Evolutionary conservation across 495 filamentous ascomycete species (phyloP).

Genomic region (Ascodesmis nigricans): DNA sequence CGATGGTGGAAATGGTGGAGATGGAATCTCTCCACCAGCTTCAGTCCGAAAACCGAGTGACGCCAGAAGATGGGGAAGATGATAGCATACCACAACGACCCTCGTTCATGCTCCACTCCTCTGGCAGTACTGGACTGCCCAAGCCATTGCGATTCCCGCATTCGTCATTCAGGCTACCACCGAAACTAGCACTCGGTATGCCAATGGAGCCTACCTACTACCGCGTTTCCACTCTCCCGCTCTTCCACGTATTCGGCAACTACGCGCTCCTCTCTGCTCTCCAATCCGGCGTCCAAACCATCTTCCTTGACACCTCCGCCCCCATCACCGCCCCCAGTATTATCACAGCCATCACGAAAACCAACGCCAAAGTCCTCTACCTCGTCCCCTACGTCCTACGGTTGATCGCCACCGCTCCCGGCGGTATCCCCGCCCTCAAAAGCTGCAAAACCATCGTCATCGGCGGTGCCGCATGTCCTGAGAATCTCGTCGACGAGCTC

Average conservation of each 20-base stretch:
- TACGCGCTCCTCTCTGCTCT: slow-evolving; percentile 30
- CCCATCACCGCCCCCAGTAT: slow-evolving; percentile 32
- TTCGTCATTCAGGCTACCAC: not conserved
- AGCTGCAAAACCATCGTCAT: slow-evolving; percentile 26
- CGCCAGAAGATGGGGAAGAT: no score
- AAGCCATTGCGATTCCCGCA: slow-evolving; percentile 33
- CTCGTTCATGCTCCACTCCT: slow-evolving; percentile 39
- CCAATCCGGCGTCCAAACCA: slow-evolving; percentile 29
- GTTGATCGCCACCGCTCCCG: slow-evolving; percentile 28
- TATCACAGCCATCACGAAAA: slow-evolving; percentile 27
- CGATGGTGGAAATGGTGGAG: no score
- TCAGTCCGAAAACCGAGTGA: no score
- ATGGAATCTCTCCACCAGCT: no score
- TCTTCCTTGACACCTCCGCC: slow-evolving; percentile 31
- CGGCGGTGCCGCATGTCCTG: slow-evolving; percentile 32
- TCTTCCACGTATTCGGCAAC: slow-evolving; percentile 33
- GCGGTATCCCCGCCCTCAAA: slow-evolving; percentile 28
- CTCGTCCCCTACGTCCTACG: slow-evolving; percentile 37
- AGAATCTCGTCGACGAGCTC: slow-evolving; percentile 35
- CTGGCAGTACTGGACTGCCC: slow-evolving; percentile 33
- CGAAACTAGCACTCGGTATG: not conserved
- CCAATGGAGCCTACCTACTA: slow-evolving; percentile 23
- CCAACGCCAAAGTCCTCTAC: slow-evolving; percentile 30
- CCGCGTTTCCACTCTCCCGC: slow-evolving; percentile 35
- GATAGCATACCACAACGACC: no score